These are phyloP conservation scores for Colletotrichum sp. DNA, from an alignment of 2,329 filamentous ascomycete species.

Conservation along the genomic window DNA sequence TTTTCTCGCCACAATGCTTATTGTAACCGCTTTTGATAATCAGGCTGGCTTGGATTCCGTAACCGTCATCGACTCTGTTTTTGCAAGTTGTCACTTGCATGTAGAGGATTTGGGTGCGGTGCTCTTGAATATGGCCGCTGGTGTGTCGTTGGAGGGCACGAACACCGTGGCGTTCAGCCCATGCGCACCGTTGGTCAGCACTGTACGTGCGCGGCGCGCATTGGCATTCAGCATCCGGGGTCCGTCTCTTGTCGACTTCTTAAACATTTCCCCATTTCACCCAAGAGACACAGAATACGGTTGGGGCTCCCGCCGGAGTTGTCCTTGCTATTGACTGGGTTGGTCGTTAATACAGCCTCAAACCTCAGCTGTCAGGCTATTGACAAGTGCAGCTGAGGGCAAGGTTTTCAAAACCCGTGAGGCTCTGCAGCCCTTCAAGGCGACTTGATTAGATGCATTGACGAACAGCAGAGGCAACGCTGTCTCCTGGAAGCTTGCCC, in stretches of 20 bases:
- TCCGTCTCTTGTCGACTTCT: neutral
- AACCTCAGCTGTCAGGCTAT: neutral
- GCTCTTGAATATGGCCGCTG: neutral
- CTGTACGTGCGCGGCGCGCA: neutral
- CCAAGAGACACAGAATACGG: neutral
- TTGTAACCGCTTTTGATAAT: constrained; percentile 6
- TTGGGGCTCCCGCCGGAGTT: neutral
- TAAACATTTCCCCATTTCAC: neutral
- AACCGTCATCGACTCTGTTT: neutral
- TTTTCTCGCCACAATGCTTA: constrained; percentile 15
- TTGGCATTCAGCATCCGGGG: neutral
- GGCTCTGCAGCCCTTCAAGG: neutral
- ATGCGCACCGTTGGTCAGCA: neutral
- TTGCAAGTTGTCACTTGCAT: neutral
- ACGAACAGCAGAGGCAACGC: neutral
- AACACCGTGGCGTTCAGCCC: neutral
- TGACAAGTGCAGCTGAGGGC: neutral
- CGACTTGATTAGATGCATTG: neutral
- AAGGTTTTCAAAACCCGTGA: neutral
- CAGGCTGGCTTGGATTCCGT: neutral
- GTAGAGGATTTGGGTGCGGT: neutral
- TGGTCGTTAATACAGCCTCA: neutral
- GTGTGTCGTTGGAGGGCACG: neutral
- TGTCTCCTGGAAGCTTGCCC: neutral
- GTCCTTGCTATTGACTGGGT: neutral